Base-by-base conservation (phyloP, 1,284 basidiomycete species). In the Taiwanofungus camphoratus region DNA sequence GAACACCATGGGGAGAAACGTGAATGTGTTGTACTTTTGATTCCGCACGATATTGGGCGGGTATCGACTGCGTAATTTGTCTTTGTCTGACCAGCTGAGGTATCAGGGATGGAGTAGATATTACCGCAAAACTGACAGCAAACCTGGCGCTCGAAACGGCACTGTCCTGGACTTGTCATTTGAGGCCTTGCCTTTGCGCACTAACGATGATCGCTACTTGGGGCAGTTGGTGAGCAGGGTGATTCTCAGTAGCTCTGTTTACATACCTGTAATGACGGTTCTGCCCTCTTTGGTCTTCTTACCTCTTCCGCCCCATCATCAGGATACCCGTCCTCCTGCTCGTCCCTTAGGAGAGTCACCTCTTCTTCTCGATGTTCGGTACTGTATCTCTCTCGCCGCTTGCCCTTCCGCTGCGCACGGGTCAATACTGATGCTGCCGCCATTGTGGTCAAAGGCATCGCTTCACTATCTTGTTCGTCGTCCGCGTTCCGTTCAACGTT, bases 11-110 rank as follows among this genome's bases (percentile, higher is more conserved):
- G 95, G 95, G 3, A 99, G 74, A 70, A 99, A 99, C 7, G 91
- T 92, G 66, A 92, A 75, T 39, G 90, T 68, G 60, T 92, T 96
- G 75, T 99, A 99, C 68, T 99, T 99, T 64, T 98, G 95, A 59
- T 99, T 99, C 53, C 91, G 84, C 32, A 98, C 88, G 24, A 88
- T 83, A 64, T 99, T 99, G 22, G 92, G 77, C 45, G 79, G 78
- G 51, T 77, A 90, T 49, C 69, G 70, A 24, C 69, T 73, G 55
- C 82, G 83, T 13, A 82, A 54, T 64, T 87, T 89, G 24, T 85
- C 84, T 83, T 57, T 32, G 21, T 43, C 33, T 42, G 45, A 15
- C 13, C 5, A 29, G 31, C 22, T 34, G 34, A 39, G 41, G 32
- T 37, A 33, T 44, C 15, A 20, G 18, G 39, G 9, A 26, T 15